Base-by-base conservation (phyloP, 2,329 filamentous ascomycete species). In the Diaporthe caulivora region DNA sequence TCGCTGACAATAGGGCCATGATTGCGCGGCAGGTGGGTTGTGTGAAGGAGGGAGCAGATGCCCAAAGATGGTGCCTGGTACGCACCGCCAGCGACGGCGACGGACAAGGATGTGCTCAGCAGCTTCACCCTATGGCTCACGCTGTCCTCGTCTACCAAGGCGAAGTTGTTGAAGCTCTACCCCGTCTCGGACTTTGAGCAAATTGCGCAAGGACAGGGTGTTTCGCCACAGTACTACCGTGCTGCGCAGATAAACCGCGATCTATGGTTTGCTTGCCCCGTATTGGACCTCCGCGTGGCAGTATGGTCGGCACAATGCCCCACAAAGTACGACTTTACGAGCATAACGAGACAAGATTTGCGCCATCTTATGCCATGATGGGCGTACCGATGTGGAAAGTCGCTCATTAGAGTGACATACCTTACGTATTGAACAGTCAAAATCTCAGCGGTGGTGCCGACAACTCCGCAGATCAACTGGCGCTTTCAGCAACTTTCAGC, bases 331-430 rank as follows among this genome's bases (percentile, higher is more conserved):
- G 78, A 8, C 24, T 82, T 3, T 81, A 81, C 42, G 78, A 80
- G 53, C 77, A 78, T 34, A 82, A 82, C 62, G 70, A 76, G 2
- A 82, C 80, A 13, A 74, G 78, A 21, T 80, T 76, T 42, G 53
- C 74, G 1, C 79, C 81, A 2, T 71, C 75, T 1, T 82, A 76
- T 60, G 73, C 79, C 37, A 42, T 31, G 1, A 82, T 82, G 80
- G 80, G 79, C 1, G 79, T 81, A 6, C 76, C 79, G 1, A 78
- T 80, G 77, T 82, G 80, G 81, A 76, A 79, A 21, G 80, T 82
- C 1, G 76, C 79, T 7, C 81, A 82, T 57, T 76, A 82, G 10
- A 80, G 78, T 49, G 80, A 82, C 75, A 81, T 82, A 31, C 81
- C 81, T 0, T 81, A 82, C 51, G 76, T 80, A 17, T 60, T 81